Evolutionary conservation across 1,284 basidiomycete species (phyloP).

Genomic region (Termitomyces sp.): DNA sequence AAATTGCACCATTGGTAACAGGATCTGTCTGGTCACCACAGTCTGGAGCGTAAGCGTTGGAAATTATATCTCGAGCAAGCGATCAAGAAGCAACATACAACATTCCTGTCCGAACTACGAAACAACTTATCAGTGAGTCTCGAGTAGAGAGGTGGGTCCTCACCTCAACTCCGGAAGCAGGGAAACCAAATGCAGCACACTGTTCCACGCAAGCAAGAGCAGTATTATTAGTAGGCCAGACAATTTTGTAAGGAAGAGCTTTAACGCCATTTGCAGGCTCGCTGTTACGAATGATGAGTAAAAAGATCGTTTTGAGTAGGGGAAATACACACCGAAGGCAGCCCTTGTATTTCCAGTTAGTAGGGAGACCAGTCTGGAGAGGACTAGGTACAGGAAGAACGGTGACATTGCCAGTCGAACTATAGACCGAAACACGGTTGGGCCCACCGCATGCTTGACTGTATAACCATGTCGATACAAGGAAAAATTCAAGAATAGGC

Average conservation of each 20-base stretch:
- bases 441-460: slow-evolving; percentile 69
- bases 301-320: not conserved
- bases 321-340: slow-evolving; percentile 54
- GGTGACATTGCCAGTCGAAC: slow-evolving; percentile 43
- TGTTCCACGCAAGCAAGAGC: slow-evolving; percentile 56
- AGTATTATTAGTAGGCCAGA: slow-evolving; percentile 56
- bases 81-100: slow-evolving; percentile 37
- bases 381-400: slow-evolving; percentile 53
- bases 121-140: not conserved
- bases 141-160: slow-evolving; percentile 2
- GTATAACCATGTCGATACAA: slow-evolving; percentile 5
- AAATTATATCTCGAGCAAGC: not conserved
- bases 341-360: slow-evolving; percentile 58
- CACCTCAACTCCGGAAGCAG: slow-evolving; percentile 58
- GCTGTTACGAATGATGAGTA: slow-evolving; percentile 16
- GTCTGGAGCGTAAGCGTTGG: slow-evolving; percentile 31
- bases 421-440: slow-evolving; percentile 67
- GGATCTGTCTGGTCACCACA: slow-evolving; percentile 64
- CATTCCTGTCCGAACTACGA: slow-evolving; percentile 50
- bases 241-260: slow-evolving; percentile 56
- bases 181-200: slow-evolving; percentile 62
- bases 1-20: slow-evolving; percentile 33
- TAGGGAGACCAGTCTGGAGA: slow-evolving; percentile 52
- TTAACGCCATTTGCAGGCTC: slow-evolving; percentile 31
- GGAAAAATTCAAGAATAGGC: not conserved